Evolutionary conservation across 1,284 basidiomycete species (phyloP).

Genomic region (Cutaneotrichosporon arboriforme): DNA sequence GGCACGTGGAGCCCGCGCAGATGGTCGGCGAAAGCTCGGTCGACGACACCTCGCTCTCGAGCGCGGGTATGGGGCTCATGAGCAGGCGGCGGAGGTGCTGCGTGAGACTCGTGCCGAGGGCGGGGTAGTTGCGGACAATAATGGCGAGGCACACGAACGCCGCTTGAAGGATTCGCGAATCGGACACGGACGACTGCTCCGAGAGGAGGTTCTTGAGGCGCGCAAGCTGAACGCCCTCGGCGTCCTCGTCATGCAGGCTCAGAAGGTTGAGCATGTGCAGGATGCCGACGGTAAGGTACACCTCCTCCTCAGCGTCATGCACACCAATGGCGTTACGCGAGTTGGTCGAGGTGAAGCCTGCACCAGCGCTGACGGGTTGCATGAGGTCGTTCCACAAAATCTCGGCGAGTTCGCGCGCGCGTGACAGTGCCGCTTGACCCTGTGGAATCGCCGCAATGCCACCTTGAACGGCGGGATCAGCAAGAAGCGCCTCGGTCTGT

Average conservation of each 20-base stretch:
- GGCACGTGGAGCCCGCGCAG: slow-evolving; percentile 77
- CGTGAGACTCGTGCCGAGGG: slow-evolving; percentile 69
- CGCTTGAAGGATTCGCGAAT: slow-evolving; percentile 53
- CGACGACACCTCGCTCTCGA: slow-evolving; percentile 67
- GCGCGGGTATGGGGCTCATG: slow-evolving; percentile 78
- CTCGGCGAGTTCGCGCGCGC: slow-evolving; percentile 21
- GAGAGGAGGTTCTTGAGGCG: slow-evolving; percentile 72
- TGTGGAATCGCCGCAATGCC: slow-evolving; percentile 8
- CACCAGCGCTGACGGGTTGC: slow-evolving; percentile 1
- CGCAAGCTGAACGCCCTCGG: slow-evolving; percentile 65
- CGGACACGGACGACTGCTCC: slow-evolving; percentile 69
- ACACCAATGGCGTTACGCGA: slow-evolving; percentile 24
- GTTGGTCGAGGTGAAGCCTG: slow-evolving; percentile 2
- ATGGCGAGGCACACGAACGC: slow-evolving; percentile 42
- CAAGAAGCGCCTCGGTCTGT: slow-evolving; percentile 27
- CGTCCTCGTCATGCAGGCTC: slow-evolving; percentile 64
- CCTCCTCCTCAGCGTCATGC: slow-evolving; percentile 36
- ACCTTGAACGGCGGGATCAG: slow-evolving; percentile 12
- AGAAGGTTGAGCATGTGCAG: slow-evolving; percentile 78
- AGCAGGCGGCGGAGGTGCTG: slow-evolving; percentile 80
- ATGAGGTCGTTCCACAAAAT: slow-evolving; percentile 41
- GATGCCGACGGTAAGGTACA: slow-evolving; percentile 37
- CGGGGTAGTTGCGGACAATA: slow-evolving; percentile 74
- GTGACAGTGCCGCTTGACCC: slow-evolving; percentile 20
- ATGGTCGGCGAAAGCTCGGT: slow-evolving; percentile 57